Evolutionary conservation across 2,329 filamentous ascomycete species (phyloP), one percentile per base, ranked within the genome.

Genomic region (Hymenoscyphus fructigenus): DNA sequence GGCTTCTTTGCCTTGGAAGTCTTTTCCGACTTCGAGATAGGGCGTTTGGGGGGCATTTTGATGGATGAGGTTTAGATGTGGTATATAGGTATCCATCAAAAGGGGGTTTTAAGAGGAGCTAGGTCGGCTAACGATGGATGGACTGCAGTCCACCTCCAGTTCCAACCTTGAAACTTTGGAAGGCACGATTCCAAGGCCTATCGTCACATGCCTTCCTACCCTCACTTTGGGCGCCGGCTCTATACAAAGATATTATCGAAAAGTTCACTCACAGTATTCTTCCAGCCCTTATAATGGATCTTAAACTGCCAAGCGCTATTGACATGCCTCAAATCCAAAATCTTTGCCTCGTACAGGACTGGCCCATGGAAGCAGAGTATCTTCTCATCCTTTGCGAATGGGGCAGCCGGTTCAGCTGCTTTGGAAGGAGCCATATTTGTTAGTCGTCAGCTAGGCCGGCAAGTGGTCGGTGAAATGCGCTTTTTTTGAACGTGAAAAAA

Each of bases 241-340:
- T 12, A 20, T 2, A 50, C n/a, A 23, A 20, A 26, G 44, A 50
- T 23, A 44, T 20, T 6, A n/a, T 44, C 20, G 17, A 38, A n/a
- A 38, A 20, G 5, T 26, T 28, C 28, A 88, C 88, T 80, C 81
- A 91, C 84, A 67, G 93, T 97, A 78, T 94, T 93, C 83, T 99
- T 99, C 95, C 95, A 99, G 75, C 95, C 95, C 79, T 98, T 98
- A 82, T 99, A 99, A 79, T 99, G 95, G 63, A 99, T 91, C 75
- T 91, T 91, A 81, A 96, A 99, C 76, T 92, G 88, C 75, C 88
- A 93, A 38, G 89, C 81, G 74, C 89, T 89, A 56, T 89, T 86
- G 74, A 84, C 82, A 77, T 82, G 80, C 72, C 84, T 87, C 36
- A 91, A 84, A 69, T 97, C 93, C 69, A 96, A 86, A 61, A 99